Percentiles rank a stretch among this genome's conserved stretches.
Evolutionary conservation across 257 asterid genomes (phyloP).

Genomic region (Solanum ossicruentum): DNA sequence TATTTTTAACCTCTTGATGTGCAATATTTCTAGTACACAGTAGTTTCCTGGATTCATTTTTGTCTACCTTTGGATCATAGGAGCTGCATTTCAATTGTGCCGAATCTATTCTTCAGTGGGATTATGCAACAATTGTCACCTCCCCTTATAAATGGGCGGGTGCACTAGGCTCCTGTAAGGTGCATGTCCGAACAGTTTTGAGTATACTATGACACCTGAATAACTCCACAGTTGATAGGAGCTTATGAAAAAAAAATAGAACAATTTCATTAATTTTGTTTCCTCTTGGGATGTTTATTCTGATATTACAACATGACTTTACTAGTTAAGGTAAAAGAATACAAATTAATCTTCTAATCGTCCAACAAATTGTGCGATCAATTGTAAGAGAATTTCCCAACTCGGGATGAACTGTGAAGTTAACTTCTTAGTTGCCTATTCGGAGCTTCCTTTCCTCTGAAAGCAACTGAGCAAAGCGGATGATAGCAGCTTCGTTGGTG

Average conservation of each 20-base stretch:
- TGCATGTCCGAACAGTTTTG: background rate
- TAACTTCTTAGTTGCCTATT: background rate
- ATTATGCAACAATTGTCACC: background rate
- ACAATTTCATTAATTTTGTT: background rate
- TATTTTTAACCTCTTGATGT: background rate
- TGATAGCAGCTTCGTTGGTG: conserved; percentile 46
- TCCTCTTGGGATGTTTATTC: background rate
- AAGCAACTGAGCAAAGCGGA: conserved; percentile 43
- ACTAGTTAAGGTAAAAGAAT: background rate
- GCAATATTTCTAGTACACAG: background rate
- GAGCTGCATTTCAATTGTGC: background rate
- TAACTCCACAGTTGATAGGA: background rate
- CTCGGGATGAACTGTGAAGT: background rate
- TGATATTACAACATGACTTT: background rate
- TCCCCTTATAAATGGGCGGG: background rate
- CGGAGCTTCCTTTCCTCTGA: conserved; percentile 42
- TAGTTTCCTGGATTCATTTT: background rate
- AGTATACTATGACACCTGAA: background rate
- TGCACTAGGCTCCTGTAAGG: background rate
- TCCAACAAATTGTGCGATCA: background rate
- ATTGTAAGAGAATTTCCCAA: background rate
- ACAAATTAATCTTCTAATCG: background rate
- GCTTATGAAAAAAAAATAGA: background rate
- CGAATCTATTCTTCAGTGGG: background rate
- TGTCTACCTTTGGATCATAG: background rate